Conservation (phyloP, 2,329 filamentous ascomycete genomes). For the Penicillium sumatraense region DNA sequence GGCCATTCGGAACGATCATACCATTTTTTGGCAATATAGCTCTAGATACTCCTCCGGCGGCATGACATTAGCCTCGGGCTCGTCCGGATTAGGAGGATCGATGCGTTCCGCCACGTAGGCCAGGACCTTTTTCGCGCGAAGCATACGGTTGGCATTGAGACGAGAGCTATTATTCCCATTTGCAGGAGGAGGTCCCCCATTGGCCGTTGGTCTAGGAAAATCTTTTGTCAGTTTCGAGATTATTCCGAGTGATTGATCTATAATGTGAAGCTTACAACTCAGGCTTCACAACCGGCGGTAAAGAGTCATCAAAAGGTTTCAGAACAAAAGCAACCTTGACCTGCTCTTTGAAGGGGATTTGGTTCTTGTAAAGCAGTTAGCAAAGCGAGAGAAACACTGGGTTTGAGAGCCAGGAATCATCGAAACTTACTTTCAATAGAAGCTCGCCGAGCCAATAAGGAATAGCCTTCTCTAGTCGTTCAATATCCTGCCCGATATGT, state of each 20-base stretch:
- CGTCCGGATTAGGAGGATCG: conserved; percentile 67
- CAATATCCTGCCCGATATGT: conserved; percentile 74
- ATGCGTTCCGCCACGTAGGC: conserved; percentile 91
- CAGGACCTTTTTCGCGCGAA: conserved; percentile 92
- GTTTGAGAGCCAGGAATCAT: too few relatives aligned
- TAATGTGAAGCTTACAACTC: conserved; percentile 63
- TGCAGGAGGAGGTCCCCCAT: conserved; percentile 22
- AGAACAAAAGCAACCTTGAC: conserved; percentile 95
- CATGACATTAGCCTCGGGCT: conserved; percentile 63
- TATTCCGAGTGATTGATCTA: neutral
- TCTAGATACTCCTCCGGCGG: conserved; percentile 93
- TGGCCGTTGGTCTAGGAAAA: conserved; percentile 24
- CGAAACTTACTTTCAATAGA: conserved; percentile 67
- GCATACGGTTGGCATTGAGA: conserved; percentile 95
- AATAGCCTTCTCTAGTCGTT: conserved; percentile 81
- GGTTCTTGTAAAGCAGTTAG: conserved; percentile 63
- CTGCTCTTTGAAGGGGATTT: conserved; percentile 83
- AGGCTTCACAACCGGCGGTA: conserved; percentile 74
- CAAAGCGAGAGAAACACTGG: too few relatives aligned
- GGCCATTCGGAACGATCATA: conserved; percentile 49
- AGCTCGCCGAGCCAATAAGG: conserved; percentile 94
- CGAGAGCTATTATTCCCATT: conserved; percentile 69
- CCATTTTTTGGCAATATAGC: conserved; percentile 91
- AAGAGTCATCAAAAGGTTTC: conserved; percentile 74
- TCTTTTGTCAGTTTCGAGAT: conserved; percentile 6